phyloP scores from a whole-genome alignment of 2,329 filamentous ascomycete species.

The Waltergamsia citrina region DNA sequence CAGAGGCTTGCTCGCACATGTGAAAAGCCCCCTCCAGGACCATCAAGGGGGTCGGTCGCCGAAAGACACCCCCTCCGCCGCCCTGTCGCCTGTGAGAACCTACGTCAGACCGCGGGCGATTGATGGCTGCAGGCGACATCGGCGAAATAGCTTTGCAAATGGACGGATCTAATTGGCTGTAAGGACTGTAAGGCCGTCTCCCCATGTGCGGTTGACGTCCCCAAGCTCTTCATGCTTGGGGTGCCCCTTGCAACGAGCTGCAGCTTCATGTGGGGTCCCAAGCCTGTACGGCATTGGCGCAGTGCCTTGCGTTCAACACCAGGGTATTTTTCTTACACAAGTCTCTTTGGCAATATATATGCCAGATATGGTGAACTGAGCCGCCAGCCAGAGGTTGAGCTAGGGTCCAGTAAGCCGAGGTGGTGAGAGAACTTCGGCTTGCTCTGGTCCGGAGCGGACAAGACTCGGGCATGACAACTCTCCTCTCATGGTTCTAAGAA shows the following conservation, averaged over 20 bases:
- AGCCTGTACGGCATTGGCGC: neutral
- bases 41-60: neutral
- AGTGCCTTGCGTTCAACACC: neutral
- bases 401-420: neutral
- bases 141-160: slow-evolving; percentile 19
- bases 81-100: neutral
- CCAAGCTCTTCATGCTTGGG: neutral
- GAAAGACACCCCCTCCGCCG: neutral
- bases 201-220: slow-evolving; percentile 5
- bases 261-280: slow-evolving; percentile 14
- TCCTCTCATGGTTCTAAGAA: too few species aligned
- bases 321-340: slow-evolving; percentile 26
- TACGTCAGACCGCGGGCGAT: slow-evolving; percentile 14
- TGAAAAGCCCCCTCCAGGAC: neutral
- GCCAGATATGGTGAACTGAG: neutral
- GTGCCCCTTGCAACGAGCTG: slow-evolving; percentile 5
- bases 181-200: neutral
- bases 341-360: slow-evolving; percentile 21
- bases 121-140: slow-evolving; percentile 19
- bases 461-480: too few species aligned
- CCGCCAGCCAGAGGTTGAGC: too few species aligned
- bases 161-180: slow-evolving; percentile 17
- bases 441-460: too few species aligned
- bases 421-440: too few species aligned
- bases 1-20: too few species aligned